These are phyloP conservation scores for Thielaviopsis populi DNA, from an alignment of 2,329 filamentous ascomycete species.

Conservation along the genomic window DNA sequence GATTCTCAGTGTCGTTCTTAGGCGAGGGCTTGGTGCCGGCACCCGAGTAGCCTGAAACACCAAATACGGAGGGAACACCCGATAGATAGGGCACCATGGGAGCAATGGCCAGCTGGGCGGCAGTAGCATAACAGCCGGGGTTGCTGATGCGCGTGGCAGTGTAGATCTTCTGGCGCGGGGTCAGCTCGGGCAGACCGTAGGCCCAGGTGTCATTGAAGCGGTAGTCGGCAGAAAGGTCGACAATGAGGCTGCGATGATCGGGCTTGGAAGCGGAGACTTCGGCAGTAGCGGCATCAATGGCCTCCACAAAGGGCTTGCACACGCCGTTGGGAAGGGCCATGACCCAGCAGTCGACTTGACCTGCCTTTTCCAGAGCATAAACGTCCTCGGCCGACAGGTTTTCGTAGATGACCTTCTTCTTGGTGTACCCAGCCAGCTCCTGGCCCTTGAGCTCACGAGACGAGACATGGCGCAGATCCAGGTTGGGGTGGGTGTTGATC, in stretches of 20 bases:
- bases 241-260: conserved; percentile 53
- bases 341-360: conserved; percentile 88
- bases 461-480: conserved; percentile 83
- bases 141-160: conserved; percentile 73
- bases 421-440: conserved; percentile 76
- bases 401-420: conserved; percentile 84
- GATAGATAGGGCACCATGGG: conserved; percentile 64
- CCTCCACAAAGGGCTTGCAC: conserved; percentile 86
- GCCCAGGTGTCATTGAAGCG: conserved; percentile 76
- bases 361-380: conserved; percentile 64
- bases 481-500: conserved; percentile 72
- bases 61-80: conserved; percentile 70
- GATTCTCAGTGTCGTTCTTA: conserved; percentile 77
- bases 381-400: conserved; percentile 80
- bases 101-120: conserved; percentile 75
- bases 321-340: conserved; percentile 94
- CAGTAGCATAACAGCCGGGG: conserved; percentile 91
- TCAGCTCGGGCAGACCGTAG: conserved; percentile 78
- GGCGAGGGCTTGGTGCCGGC: conserved; percentile 87
- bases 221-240: conserved; percentile 95
- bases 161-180: conserved; percentile 60
- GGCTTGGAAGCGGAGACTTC: conserved; percentile 17
- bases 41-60: conserved; percentile 85
- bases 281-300: conserved; percentile 36
- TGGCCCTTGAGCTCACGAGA: conserved; percentile 83